phyloP scores from a whole-genome alignment of 148 eudicot species.

The Fagopyrum tataricum region DNA sequence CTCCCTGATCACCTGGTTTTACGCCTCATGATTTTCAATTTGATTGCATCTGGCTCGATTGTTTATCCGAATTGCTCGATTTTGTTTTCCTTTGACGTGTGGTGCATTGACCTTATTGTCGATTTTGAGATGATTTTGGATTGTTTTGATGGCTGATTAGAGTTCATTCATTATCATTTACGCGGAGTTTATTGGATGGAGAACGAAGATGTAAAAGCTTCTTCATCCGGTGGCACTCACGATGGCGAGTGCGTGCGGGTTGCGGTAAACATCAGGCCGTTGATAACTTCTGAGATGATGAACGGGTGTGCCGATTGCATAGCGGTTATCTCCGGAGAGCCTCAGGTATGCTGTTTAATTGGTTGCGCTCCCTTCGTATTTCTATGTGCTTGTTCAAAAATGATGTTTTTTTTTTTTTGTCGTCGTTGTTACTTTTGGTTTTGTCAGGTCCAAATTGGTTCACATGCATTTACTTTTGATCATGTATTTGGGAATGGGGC shows the following conservation, averaged over 20 bases:
- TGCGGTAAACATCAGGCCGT: conserved; percentile 68
- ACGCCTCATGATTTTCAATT: no score
- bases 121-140: no score
- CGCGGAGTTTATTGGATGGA: no score
- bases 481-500: conserved; percentile 59
- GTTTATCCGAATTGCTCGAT: no score
- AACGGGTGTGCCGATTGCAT: conserved; percentile 68
- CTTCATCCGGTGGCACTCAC: conserved; percentile 1
- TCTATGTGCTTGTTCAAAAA: no score
- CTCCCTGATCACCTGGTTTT: no score
- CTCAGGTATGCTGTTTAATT: conserved; percentile 40
- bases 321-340: conserved; percentile 49
- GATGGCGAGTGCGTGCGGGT: conserved; percentile 55
- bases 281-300: conserved; percentile 63
- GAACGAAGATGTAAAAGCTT: no score
- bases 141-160: no score
- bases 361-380: background rate
- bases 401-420: background rate
- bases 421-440: background rate
- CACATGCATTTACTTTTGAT: conserved; percentile 72
- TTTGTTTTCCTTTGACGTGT: no score
- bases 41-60: no score
- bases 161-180: no score
- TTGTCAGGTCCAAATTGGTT: conserved; percentile 78
- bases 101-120: no score